Base-by-base conservation (phyloP, 139 green algal genomes). In the Desmodesmus armatus region DNA sequence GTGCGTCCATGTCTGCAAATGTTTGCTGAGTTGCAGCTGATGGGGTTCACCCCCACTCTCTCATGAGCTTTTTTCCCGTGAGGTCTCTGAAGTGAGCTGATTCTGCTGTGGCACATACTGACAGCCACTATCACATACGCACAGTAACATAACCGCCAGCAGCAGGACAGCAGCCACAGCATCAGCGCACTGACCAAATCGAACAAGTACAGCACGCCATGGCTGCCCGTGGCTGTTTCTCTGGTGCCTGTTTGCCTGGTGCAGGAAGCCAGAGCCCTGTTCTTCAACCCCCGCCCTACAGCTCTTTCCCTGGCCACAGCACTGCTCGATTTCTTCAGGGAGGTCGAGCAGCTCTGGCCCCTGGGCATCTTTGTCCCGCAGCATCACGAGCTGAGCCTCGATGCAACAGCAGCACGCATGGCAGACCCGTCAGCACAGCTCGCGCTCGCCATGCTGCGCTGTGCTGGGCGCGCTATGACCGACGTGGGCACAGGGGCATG, bases 391-490 rank as follows among this genome's bases (percentile, higher is more conserved):
- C 51, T 37, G 74, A 31, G 27, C 33, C 15, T 51, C 19, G 74
- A 69, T 31, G 33, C 51, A 51, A 27, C 74, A 35, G 74, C 74
- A 31, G 74, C 47, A 5, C 49, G 74, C 0, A 5, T 81, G n/a
- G 74, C 74, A 35, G 74, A 81, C 31, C 74, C 74, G 3, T 49
- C 74, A 41, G 74, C 74, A 21, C 74, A 81, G 74, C 74, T 81
- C 0, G 74, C 74, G 2, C 9, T 41, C 5, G 74, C 74, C 3
- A 39, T 81, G 33, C 49, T 81, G 49, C 74, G 74, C 49, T 81
- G 74, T 51, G 74, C 74, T 43, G 74, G 74, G 6, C 40, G 74
- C 6, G 74, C 74, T 15, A 35, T 69, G 51, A 21, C 9, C 4
- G 74, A 81, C 0, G 51, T 81, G 5, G 74, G 74, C 6, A 19